phyloP scores from a whole-genome alignment of 2,329 filamentous ascomycete genomes.

The Diaporthe longicolla region DNA sequence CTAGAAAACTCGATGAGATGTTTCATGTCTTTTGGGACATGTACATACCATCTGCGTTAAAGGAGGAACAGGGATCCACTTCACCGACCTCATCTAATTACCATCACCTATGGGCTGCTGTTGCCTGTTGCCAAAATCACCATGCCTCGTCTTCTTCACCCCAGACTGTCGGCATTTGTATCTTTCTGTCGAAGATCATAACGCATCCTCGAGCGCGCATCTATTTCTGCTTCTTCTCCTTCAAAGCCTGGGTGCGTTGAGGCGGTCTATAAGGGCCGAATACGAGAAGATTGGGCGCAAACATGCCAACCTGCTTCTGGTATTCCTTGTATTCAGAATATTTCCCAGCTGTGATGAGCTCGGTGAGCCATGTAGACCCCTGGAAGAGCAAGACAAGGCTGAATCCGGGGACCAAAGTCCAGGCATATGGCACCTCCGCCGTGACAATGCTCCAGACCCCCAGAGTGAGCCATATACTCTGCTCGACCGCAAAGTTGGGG shows the following conservation, averaged over 20 bases:
- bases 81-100: not conserved
- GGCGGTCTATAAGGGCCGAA: constrained; percentile 60
- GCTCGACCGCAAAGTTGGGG: constrained; percentile 95
- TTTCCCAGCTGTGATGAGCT: constrained; percentile 83
- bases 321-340: constrained; percentile 92
- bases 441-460: constrained; percentile 91
- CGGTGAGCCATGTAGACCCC: constrained; percentile 89
- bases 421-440: constrained; percentile 80
- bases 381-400: constrained; percentile 87
- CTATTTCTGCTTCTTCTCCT: constrained; percentile 60
- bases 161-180: not conserved
- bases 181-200: not conserved
- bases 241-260: constrained; percentile 63
- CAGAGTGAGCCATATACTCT: constrained; percentile 87
- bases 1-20: not conserved
- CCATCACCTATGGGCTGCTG: not conserved
- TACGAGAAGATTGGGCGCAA: constrained; percentile 73
- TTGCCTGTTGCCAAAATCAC: not conserved
- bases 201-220: constrained; percentile 47
- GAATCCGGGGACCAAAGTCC: constrained; percentile 79
- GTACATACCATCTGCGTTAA: not conserved
- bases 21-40: not conserved
- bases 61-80: not conserved
- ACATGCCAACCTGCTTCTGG: constrained; percentile 85
- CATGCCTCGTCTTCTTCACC: not conserved